Conservation (phyloP, 176 grass and related monocot species). For the Hordeum vulgare region MorexV3_pseudomolecules_assembly NC_058524.1:49223924-49224423, state of each 20-base stretch:
- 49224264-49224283: not conserved
- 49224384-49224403: not conserved
- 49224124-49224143: not conserved
- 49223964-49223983: not conserved
- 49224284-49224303: not conserved
- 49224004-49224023: not conserved
- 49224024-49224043: not conserved
- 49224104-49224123: not conserved
- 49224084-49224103: not conserved
- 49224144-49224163: not conserved
- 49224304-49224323: not conserved
- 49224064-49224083: not conserved
- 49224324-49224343: no score
- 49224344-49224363: no score
- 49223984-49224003: not conserved
- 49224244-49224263: no score
- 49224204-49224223: no score
- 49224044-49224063: not conserved
- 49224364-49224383: not conserved
- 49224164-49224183: no score
- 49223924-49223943: not conserved
- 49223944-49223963: not conserved
- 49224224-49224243: no score
- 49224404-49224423: not conserved
- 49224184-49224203: no score